phyloP scores from a whole-genome alignment of 306 rosid genomes.

The Cicer bijugum region DNA sequence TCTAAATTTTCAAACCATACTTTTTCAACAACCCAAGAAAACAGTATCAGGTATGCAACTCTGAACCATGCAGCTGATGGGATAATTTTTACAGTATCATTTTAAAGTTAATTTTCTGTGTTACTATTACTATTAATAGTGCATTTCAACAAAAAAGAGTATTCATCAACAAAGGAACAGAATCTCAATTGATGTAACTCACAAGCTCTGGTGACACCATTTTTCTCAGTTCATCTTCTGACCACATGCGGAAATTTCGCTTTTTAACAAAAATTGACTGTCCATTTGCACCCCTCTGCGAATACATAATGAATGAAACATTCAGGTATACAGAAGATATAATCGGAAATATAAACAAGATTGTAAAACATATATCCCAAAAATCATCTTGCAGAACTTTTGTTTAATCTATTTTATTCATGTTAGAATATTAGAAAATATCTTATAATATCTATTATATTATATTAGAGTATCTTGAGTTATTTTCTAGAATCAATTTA shows the following conservation, averaged over 20 bases:
- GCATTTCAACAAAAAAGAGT: constrained; percentile 31
- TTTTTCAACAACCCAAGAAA: constrained; percentile 26
- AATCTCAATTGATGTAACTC: constrained; percentile 49
- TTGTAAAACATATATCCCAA: neutral
- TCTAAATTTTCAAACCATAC: neutral
- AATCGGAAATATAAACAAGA: neutral
- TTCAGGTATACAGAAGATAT: constrained; percentile 42
- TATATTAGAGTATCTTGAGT: no score
- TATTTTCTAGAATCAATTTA: no score
- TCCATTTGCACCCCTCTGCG: constrained; percentile 78
- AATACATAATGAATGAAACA: constrained; percentile 48
- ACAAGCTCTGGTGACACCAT: constrained; percentile 96
- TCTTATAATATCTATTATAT: no score
- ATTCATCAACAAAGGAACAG: constrained; percentile 35
- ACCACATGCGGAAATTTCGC: constrained; percentile 79
- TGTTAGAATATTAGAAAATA: no score
- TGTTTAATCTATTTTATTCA: neutral
- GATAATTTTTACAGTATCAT: neutral
- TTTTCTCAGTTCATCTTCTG: constrained; percentile 80
- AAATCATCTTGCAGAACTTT: constrained; percentile 18
- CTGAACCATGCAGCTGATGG: constrained; percentile 9
- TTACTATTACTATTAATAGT: constrained; percentile 21
- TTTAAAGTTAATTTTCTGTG: constrained; percentile 15
- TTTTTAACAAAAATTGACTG: constrained; percentile 82
- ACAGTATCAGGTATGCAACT: constrained; percentile 21